Percentiles rank a stretch among this genome's conserved stretches.
phyloP scores from a whole-genome alignment of 83 land plant genomes.

The Picea abies region DNA sequence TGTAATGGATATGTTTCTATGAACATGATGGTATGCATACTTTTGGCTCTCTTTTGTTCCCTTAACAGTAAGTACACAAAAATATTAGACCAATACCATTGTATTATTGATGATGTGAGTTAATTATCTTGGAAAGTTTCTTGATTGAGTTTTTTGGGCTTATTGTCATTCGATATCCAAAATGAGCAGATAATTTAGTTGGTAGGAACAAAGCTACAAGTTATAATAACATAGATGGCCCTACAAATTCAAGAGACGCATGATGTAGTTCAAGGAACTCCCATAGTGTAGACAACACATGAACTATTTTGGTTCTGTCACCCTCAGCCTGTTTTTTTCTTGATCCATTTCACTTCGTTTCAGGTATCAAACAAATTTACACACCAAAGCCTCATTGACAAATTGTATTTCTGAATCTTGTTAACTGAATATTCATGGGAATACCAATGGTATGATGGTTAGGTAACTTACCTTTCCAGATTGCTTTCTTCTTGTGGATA shows the following conservation, averaged over 20 bases:
- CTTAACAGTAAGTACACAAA: neutral
- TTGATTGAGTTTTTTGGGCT: too few species aligned
- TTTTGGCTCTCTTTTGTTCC: neutral
- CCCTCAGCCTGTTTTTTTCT: neutral
- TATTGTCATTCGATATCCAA: too few species aligned
- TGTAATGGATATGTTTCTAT: too few species aligned
- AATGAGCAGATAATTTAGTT: neutral
- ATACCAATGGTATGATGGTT: too few species aligned
- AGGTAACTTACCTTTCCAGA: conserved; percentile 22
- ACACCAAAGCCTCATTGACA: neutral
- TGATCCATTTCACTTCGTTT: neutral
- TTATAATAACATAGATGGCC: neutral
- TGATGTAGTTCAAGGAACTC: neutral
- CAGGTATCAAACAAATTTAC: conserved; percentile 21
- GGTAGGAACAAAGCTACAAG: neutral
- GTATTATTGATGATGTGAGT: too few species aligned
- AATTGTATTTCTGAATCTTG: neutral
- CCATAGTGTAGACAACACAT: neutral
- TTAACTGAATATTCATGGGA: too few species aligned
- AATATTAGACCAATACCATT: too few species aligned
- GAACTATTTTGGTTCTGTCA: neutral
- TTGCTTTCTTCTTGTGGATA: conserved; percentile 53
- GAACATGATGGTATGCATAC: neutral
- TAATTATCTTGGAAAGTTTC: too few species aligned
- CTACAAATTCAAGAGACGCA: neutral